These are phyloP conservation scores for Kurtzmaniella quercitrusa DNA, from an alignment of 1,139 yeast species.

Conservation along the genomic window DNA sequence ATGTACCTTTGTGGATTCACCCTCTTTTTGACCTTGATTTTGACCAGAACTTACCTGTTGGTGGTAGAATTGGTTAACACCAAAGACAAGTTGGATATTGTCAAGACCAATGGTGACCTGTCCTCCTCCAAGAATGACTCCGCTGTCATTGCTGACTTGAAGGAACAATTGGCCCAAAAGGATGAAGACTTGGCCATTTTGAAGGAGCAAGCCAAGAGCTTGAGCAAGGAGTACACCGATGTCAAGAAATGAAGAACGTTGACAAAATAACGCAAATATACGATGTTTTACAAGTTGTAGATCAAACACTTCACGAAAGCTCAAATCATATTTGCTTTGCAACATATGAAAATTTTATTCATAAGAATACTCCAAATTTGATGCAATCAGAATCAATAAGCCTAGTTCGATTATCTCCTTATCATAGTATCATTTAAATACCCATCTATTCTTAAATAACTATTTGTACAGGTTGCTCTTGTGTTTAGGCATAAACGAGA, in stretches of 20 bases:
- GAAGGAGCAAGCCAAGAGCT: slow-evolving; percentile 67
- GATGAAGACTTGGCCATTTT: slow-evolving; percentile 62
- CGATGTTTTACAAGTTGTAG: too few species aligned
- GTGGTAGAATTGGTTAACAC: slow-evolving; percentile 69
- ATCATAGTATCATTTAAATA: neutral
- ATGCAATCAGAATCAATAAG: too few species aligned
- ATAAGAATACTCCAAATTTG: too few species aligned
- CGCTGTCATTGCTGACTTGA: slow-evolving; percentile 46
- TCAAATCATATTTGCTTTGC: too few species aligned
- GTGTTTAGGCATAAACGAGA: slow-evolving; percentile 87
- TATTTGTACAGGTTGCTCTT: slow-evolving; percentile 75
- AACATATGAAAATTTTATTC: too few species aligned
- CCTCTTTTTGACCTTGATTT: slow-evolving; percentile 78
- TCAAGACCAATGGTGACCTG: slow-evolving; percentile 17
- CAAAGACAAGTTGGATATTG: slow-evolving; percentile 58
- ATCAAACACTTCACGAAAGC: too few species aligned
- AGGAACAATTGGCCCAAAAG: slow-evolving; percentile 53
- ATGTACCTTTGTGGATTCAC: slow-evolving; percentile 96
- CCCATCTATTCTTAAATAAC: neutral
- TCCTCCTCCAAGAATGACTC: slow-evolving; percentile 16
- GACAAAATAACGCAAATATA: too few species aligned
- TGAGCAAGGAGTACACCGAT: slow-evolving; percentile 61
- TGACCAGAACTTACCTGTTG: slow-evolving; percentile 80
- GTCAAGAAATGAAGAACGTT: slow-evolving; percentile 20
- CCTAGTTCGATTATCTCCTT: too few species aligned